Conservation (phyloP, 208 protist genomes). For the Trypanosoma theileri region DNA sequence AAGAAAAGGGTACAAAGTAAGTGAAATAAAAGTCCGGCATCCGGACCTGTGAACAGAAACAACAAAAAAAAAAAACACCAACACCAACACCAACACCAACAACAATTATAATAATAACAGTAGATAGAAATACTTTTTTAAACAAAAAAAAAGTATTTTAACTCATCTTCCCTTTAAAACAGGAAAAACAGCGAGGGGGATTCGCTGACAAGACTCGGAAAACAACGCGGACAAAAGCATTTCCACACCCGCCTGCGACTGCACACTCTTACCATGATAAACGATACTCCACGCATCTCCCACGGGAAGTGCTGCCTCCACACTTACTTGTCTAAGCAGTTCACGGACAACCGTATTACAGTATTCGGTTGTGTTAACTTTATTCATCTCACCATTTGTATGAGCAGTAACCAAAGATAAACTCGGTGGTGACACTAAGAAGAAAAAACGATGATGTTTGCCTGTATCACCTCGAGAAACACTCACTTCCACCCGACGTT, state of each 20-base stretch:
- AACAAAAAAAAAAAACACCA: too few species aligned
- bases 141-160: not conserved
- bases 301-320: not conserved
- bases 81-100: too few species aligned
- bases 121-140: not conserved
- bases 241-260: slow-evolving; percentile 23
- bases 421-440: slow-evolving; percentile 11
- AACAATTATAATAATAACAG: not conserved
- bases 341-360: slow-evolving; percentile 14
- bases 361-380: not conserved
- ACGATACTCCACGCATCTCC: slow-evolving; percentile 18
- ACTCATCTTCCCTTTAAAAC: not conserved
- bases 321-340: slow-evolving; percentile 12
- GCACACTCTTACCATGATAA: slow-evolving; percentile 26
- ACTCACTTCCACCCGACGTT: slow-evolving; percentile 19
- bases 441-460: slow-evolving; percentile 20
- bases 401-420: not conserved
- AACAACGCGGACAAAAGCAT: slow-evolving; percentile 19
- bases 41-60: too few species aligned
- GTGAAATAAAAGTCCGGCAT: too few species aligned
- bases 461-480: slow-evolving; percentile 40
- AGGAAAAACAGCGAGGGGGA: slow-evolving; percentile 13
- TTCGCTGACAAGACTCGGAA: slow-evolving; percentile 11
- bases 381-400: not conserved
- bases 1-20: too few species aligned